Evolutionary conservation across 257 asterid species (phyloP).

Genomic region (Solanum chaucha): DNA sequence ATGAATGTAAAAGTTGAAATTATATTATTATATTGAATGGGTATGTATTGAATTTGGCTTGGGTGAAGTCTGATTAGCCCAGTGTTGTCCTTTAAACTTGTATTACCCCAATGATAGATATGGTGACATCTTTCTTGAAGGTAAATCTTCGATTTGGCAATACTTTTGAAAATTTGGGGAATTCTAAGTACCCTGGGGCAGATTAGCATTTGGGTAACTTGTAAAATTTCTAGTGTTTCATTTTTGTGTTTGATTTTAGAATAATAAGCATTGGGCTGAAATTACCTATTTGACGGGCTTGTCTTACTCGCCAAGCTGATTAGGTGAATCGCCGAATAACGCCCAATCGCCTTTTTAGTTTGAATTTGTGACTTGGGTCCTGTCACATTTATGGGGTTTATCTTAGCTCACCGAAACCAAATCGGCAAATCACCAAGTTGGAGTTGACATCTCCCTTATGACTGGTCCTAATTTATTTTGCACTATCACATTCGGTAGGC

Average conservation of each 20-base stretch:
- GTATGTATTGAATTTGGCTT: too few species aligned
- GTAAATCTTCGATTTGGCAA: not conserved
- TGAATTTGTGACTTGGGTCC: not conserved
- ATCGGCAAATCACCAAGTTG: not conserved
- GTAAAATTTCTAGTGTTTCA: not conserved
- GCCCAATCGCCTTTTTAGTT: not conserved
- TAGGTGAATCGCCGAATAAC: not conserved
- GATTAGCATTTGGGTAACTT: not conserved
- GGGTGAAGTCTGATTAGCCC: not conserved
- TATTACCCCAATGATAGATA: too few species aligned
- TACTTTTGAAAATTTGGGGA: not conserved
- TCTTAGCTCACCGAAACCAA: not conserved
- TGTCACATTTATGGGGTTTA: not conserved
- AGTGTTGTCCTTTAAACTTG: not conserved
- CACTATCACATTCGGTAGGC: not conserved
- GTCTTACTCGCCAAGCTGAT: not conserved
- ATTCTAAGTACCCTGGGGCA: not conserved
- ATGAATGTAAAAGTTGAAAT: not conserved
- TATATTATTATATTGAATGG: not conserved
- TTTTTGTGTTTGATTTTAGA: too few species aligned
- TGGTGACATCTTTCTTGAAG: not conserved
- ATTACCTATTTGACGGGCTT: not conserved
- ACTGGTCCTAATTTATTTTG: not conserved
- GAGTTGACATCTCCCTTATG: not conserved
- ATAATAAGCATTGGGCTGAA: not conserved